Base-by-base conservation (phyloP, 139 green algal species). In the Chlamydomonas asymmetrica region DNA sequence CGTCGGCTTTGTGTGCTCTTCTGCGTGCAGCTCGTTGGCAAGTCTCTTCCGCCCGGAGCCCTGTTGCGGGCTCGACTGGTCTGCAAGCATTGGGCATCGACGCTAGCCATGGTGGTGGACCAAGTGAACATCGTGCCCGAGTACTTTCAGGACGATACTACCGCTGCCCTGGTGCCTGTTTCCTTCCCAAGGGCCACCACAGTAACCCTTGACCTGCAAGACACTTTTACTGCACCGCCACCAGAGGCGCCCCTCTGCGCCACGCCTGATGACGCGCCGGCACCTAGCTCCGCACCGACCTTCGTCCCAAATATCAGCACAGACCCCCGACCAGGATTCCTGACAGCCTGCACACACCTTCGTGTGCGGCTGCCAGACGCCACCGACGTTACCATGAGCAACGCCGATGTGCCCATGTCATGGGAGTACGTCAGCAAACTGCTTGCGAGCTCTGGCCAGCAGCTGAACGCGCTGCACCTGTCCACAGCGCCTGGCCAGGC, bases 61-160 rank as follows among this genome's bases (percentile, higher is more conserved):
- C 29, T 77, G 6, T 32, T 77, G 1, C 49, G 49, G 40, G 59
- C 71, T 7, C 29, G 71, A 0, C 43, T 70, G 2, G 43, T 77
- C 0, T 70, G 62, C 62, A 22, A 29, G 57, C 71, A 69, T 43
- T 77, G 71, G 71, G 59, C 59, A 27, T 40, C 4, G 8, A 70
- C 59, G n/a, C 41, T 77, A 6, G 71, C 59, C 0, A 59, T 38
- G 3, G 38, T 63, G 3, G 71, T 77, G 18, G 71, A 77, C 71
- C 61, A 57, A 25, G 34, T 77, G 13, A 70, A 77, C 71, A 62
- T 77, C 8, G 59, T 77, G 32, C 71, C 71, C 32, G 71, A 77
- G 23, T 52, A 29, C 32, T 77, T 77, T 32, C 71, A 40, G 1
- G 27, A 39, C 4, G 59, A 69, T 32, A 31, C 48, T 13, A 50